Percentiles rank a stretch among this genome's conserved stretches.
Conservation (phyloP, 805 yeast genomes). For the Sugiyamaella qingdaonensis region DNA sequence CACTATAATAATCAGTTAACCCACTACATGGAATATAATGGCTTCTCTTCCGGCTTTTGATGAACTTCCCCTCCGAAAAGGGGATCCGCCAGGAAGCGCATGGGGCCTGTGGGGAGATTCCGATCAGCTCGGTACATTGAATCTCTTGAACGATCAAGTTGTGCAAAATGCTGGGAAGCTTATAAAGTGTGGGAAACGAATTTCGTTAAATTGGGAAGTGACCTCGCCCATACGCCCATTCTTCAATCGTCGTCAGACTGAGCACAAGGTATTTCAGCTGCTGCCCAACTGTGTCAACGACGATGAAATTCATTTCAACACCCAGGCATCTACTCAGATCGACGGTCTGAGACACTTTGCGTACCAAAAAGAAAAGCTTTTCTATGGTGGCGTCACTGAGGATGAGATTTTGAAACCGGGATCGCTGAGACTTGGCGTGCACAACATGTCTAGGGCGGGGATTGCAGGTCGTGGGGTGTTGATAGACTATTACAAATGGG, state of each 20-base stretch:
- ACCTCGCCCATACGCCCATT: constrained; percentile 8
- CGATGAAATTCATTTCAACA: constrained; percentile 29
- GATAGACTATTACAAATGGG: constrained; percentile 32
- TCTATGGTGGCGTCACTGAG: constrained; percentile 27
- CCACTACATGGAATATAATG: too few relatives aligned
- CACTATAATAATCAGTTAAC: too few relatives aligned
- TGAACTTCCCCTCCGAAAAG: constrained; percentile 11
- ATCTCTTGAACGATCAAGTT: constrained; percentile 13
- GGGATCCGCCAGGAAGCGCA: constrained; percentile 18
- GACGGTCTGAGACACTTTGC: constrained; percentile 32
- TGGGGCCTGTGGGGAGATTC: constrained; percentile 18
- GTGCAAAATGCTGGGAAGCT: constrained; percentile 10
- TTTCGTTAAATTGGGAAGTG: constrained; percentile 15
- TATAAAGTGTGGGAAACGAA: constrained; percentile 13
- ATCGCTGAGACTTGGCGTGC: constrained; percentile 16
- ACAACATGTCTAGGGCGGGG: constrained; percentile 24
- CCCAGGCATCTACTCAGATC: constrained; percentile 34
- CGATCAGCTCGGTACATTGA: constrained; percentile 17
- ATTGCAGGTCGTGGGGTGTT: constrained; percentile 34
- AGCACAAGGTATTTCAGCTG: constrained; percentile 4
- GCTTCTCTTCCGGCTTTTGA: not conserved
- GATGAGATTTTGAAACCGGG: constrained; percentile 20
- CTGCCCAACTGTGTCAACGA: constrained; percentile 19
- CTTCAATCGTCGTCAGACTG: constrained; percentile 5
- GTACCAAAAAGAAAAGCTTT: constrained; percentile 18